Conservation (phyloP, 2,329 filamentous ascomycete genomes). For the Ceratocystis huliohia region DNA sequence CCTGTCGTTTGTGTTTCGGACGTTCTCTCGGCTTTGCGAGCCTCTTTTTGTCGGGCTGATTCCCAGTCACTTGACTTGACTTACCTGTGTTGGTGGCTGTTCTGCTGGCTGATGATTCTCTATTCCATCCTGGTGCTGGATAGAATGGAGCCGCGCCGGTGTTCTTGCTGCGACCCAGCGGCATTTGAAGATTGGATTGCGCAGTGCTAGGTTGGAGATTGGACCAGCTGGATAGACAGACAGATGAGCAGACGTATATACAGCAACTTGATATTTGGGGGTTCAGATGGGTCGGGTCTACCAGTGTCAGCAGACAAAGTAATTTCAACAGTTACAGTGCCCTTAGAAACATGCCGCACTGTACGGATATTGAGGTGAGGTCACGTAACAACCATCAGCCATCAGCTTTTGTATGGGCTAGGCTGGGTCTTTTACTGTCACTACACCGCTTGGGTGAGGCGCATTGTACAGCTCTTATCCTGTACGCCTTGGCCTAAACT, state of each 20-base stretch:
- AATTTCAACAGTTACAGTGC: not conserved
- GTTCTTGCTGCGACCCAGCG: not conserved
- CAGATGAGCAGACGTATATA: too few relatives aligned
- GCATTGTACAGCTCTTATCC: not conserved
- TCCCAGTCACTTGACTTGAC: not conserved
- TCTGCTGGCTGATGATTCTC: too few relatives aligned
- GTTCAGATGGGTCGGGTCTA: too few relatives aligned
- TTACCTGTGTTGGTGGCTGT: not conserved
- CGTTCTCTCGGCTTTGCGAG: not conserved
- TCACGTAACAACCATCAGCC: not conserved
- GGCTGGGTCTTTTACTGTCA: not conserved
- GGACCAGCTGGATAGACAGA: too few relatives aligned
- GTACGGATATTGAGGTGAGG: not conserved
- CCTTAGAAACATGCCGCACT: not conserved
- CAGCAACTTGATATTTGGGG: too few relatives aligned
- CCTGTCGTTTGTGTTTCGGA: not conserved
- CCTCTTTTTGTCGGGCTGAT: not conserved
- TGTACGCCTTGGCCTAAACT: slow-evolving; percentile 1
- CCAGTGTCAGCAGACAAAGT: too few relatives aligned
- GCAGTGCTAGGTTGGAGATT: not conserved
- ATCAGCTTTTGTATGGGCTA: not conserved
- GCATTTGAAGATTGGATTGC: not conserved
- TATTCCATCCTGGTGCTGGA: not conserved
- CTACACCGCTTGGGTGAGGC: not conserved
- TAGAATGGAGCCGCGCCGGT: not conserved